Conservation (phyloP, 2,329 filamentous ascomycete species). For the Waltergamsia citrina region DNA sequence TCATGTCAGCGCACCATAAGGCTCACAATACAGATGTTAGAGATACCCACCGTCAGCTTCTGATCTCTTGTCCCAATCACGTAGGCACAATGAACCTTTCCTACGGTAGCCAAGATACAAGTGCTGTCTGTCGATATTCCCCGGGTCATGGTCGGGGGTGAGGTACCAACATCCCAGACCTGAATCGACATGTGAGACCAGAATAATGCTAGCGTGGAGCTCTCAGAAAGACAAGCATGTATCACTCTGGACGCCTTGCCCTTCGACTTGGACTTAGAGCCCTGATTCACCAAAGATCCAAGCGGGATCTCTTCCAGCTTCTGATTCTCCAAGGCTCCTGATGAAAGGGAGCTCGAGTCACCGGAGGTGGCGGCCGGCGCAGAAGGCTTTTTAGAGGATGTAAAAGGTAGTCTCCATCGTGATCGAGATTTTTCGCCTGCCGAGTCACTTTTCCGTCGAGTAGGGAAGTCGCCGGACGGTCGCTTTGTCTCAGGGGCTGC, state of each 20-base stretch:
- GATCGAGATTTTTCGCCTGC: no score
- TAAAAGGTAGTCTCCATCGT: no score
- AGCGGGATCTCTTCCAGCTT: constrained; percentile 27
- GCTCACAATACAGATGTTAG: no score
- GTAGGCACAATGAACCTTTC: constrained; percentile 24
- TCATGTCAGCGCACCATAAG: not conserved
- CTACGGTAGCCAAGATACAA: constrained; percentile 26
- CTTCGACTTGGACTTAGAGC: not conserved
- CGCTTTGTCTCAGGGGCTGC: no score
- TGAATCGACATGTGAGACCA: constrained; percentile 27
- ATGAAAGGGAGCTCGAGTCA: constrained; percentile 26
- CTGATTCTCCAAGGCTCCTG: constrained; percentile 19
- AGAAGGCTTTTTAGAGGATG: no score
- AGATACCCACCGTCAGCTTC: constrained; percentile 23
- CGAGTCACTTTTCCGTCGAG: no score
- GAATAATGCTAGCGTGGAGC: constrained; percentile 25
- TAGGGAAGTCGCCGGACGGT: no score
- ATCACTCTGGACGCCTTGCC: constrained; percentile 19
- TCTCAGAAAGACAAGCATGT: constrained; percentile 25
- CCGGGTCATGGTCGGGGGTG: constrained; percentile 20
- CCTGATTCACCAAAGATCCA: constrained; percentile 16
- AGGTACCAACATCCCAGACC: constrained; percentile 26
- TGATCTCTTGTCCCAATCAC: constrained; percentile 29
- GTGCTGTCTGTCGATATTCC: constrained; percentile 24
- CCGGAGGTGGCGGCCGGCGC: constrained; percentile 13